These are phyloP conservation scores for Malassezia sympodialis DNA, from an alignment of 1,284 basidiomycete genomes.

Conservation along the genomic window DNA sequence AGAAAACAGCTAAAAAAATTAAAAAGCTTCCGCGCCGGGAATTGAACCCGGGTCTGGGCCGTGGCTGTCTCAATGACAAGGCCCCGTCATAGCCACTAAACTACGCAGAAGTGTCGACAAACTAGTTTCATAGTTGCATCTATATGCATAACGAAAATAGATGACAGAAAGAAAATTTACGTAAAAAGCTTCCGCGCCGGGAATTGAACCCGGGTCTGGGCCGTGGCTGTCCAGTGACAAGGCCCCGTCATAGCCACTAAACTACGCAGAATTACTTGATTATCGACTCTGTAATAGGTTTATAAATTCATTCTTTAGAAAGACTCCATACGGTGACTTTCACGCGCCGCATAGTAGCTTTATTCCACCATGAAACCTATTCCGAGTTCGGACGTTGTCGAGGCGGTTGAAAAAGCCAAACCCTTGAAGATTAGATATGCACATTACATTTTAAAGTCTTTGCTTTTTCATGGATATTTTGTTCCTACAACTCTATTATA, in stretches of 20 bases:
- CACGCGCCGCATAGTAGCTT: too few relatives aligned
- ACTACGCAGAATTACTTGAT: conserved; percentile 17
- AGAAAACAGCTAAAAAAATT: too few relatives aligned
- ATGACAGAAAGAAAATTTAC: too few relatives aligned
- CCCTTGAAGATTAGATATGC: not conserved
- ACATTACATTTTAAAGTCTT: conserved; percentile 11
- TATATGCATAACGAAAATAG: too few relatives aligned
- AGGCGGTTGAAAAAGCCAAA: not conserved
- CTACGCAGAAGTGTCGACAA: conserved; percentile 24
- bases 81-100: conserved; percentile 23
- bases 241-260: conserved; percentile 23
- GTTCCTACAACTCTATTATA: conserved; percentile 26
- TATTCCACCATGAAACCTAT: not conserved
- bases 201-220: conserved; percentile 23
- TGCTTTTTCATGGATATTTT: conserved; percentile 35
- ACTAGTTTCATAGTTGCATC: too few relatives aligned
- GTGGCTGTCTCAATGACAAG: conserved; percentile 13
- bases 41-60: conserved; percentile 23
- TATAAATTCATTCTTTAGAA: not conserved
- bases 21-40: conserved; percentile 20
- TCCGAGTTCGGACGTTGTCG: not conserved
- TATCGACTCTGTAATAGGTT: too few relatives aligned
- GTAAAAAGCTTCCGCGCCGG: conserved; percentile 21
- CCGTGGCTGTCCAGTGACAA: conserved; percentile 15
- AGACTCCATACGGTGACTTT: not conserved